Base-by-base conservation (phyloP, 495 filamentous ascomycete species). In the Thermothielavioides terrestris region DNA sequence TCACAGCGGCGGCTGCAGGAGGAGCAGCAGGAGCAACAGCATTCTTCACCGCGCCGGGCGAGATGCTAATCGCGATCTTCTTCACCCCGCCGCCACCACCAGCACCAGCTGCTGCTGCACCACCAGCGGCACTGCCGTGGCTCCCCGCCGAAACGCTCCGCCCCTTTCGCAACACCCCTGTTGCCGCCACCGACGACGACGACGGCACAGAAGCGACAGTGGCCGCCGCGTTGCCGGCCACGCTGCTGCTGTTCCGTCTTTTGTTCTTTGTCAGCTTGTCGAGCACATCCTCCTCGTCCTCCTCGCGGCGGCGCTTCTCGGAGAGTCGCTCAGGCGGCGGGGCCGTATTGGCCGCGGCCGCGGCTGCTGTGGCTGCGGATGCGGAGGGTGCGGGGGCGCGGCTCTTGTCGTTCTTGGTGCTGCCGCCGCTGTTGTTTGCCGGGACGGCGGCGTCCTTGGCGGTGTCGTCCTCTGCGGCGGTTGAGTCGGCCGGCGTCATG, bases 271-370 rank as follows among this genome's bases (percentile, higher is more conserved):
- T 73, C 50, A 92, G 72, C 61, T 89, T 91, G 18, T 77, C 78
- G 20, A 94, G 66, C 49, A 85, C 86, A 55, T 94, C 88, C 45
- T 95, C 90, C 35, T 90, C 86, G 46, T 83, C 79, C 54, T 95
- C 89, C 57, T 94, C 89, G 32, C 92, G 78, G 36, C 92, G 77
- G 48, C 92, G 85, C 62, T 95, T 95, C 67, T 95, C 89, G 0
- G 89, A 81, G n/a, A 95, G 58, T 46, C 86, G 74, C 60, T 94
- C 89, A 0, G 82, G 86, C 28, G 79, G 82, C 5, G 78, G 70
- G 18, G 52, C 31, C 58, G 73, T 50, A 66, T 70, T 28, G 7
- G 48, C 40, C 6, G 32, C 49, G 2, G 40, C 41, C 12, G 40
- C 32, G 14, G 50, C 35, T 8, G 66, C 61, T 44, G 65, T 61